Conservation (phyloP, 2,329 filamentous ascomycete species). For the Gremmenia infestans region DNA sequence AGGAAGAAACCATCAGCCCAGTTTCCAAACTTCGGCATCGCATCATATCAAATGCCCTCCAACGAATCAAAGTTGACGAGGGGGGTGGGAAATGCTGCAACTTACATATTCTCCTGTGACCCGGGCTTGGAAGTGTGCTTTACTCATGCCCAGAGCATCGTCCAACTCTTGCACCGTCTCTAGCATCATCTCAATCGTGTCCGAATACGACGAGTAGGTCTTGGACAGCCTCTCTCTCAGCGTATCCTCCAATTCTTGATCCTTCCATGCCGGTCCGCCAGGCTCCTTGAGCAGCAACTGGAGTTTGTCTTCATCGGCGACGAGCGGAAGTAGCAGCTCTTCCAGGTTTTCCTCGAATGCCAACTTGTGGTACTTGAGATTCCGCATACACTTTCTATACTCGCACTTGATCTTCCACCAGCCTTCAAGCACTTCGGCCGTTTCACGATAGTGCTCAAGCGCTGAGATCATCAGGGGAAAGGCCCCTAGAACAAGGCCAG, state of each 20-base stretch:
- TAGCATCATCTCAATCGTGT: conserved; percentile 13
- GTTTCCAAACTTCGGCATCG: too few relatives aligned
- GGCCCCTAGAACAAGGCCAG: conserved; percentile 14
- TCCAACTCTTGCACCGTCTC: conserved; percentile 10
- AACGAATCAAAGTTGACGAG: too few relatives aligned
- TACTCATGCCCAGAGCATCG: conserved; percentile 10
- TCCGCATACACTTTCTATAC: conserved; percentile 12
- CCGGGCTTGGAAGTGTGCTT: conserved; percentile 10
- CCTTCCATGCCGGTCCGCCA: conserved; percentile 12
- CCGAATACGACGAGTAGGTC: conserved; percentile 12
- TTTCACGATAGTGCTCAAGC: conserved; percentile 15
- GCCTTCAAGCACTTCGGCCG: conserved; percentile 6
- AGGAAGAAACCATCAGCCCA: neutral
- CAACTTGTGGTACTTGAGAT: conserved; percentile 13
- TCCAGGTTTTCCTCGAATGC: conserved; percentile 13
- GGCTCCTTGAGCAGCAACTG: conserved; percentile 5
- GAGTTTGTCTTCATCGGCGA: conserved; percentile 13
- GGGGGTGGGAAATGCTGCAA: neutral
- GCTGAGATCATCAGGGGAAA: conserved; percentile 16
- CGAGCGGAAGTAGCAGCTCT: conserved; percentile 13
- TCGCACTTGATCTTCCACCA: conserved; percentile 17
- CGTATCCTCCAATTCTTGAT: conserved; percentile 7
- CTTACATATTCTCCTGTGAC: conserved; percentile 8
- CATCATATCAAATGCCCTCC: too few relatives aligned
- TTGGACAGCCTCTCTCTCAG: conserved; percentile 13